These are phyloP conservation scores for Gossypium rotundifolium DNA, from an alignment of 345 rosid genomes.

Conservation along the genomic window DNA sequence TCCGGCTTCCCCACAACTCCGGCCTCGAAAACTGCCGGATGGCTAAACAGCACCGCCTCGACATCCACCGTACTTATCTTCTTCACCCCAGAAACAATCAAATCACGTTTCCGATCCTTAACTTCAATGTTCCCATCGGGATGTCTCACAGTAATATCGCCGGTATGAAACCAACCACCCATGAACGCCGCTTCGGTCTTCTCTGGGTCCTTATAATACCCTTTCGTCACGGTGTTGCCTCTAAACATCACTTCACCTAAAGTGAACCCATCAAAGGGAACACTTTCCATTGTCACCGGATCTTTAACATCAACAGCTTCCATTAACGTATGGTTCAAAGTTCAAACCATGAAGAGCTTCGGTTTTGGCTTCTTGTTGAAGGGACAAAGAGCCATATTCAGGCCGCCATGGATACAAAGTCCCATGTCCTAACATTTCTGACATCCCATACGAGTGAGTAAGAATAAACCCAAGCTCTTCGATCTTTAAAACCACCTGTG, in stretches of 20 bases:
- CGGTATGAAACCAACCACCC: not conserved
- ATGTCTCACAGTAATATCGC: not conserved
- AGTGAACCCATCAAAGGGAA: not conserved
- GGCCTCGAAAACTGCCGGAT: conserved; percentile 1
- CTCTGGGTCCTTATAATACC: not conserved
- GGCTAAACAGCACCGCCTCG: not conserved
- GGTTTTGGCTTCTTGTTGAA: not conserved
- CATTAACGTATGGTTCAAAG: not conserved
- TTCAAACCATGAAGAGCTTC: not conserved
- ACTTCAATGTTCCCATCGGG: not conserved
- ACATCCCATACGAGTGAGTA: conserved; percentile 6
- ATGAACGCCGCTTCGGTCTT: not conserved
- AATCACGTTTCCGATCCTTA: not conserved
- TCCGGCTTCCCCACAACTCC: not conserved
- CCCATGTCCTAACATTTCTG: not conserved
- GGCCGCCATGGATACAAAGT: not conserved
- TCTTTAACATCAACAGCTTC: not conserved
- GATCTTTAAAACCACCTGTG: not conserved
- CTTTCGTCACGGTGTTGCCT: not conserved
- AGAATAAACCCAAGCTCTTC: not conserved
- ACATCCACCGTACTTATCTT: not conserved
- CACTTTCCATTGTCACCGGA: not conserved
- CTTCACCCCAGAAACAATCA: not conserved
- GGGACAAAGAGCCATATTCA: not conserved
- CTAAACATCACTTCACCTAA: not conserved